Evolutionary conservation across 2,329 filamentous ascomycete genomes (phyloP), one percentile per base, ranked within the genome.

Genomic region (Xylaria sp.): DNA sequence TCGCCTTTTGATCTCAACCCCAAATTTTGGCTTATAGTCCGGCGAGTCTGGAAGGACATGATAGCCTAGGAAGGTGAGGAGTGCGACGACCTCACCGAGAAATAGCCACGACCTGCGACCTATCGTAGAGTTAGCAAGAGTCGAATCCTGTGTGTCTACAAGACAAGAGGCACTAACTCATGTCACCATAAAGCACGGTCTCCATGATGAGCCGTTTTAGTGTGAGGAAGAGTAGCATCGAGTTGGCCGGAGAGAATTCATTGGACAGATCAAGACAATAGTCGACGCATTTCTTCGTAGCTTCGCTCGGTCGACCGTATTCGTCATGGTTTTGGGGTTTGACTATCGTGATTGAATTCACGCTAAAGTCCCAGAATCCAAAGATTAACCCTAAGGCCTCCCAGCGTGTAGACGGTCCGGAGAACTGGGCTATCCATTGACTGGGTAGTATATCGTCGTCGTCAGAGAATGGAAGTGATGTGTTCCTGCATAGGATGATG

Each of bases 31-130:
- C 25, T 69, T 58, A 41, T 74, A 75, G n/a, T 66, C 67, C 5
- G 55, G 67, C 13, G 71, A 48, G 37, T 73, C 71, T 63, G 68
- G 65, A 4, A 86, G 83, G 15, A 80, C 81, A 72, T 88, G 86
- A 7, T 82, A 84, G 61, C 85, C 84, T 18, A 88, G 84, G 46
- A 85, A 85, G 48, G 86, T 86, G 51, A 77, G 23, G 10, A 78
- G 68, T 0, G 76, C 64, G 44, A 78, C 50, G 1, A 67, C 54
- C 41, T 78, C 76, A n/a, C 75, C 75, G 23, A 76, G 72, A 28
- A 60, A 69, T 15, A 74, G 69, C 77, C 77, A 79, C 5, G 76
- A 73, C 10, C 70, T 63, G 25, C 77, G 69, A 65, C 72, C 77
- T 78, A 34, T 3, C 3, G 25, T 5, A 12, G 10, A 18, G 20